These are phyloP conservation scores for Globisporangium ultimum DNA, from an alignment of 352 stramenopile genomes.

Conservation along the genomic window DNA sequence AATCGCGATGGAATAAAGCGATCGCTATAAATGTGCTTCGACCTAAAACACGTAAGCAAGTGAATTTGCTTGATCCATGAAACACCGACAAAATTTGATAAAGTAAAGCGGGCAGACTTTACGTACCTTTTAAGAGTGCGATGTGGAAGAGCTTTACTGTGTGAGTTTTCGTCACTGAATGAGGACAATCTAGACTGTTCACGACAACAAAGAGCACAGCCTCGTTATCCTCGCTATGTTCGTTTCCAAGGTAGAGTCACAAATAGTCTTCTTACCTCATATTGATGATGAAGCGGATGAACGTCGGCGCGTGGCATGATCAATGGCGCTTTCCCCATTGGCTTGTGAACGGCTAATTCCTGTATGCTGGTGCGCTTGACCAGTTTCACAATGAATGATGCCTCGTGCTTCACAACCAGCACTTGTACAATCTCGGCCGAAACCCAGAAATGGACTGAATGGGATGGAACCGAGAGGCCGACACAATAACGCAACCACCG, in stretches of 20 bases:
- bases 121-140: slow-evolving; percentile 47
- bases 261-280: slow-evolving; percentile 22
- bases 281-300: slow-evolving; percentile 44
- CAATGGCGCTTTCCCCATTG: slow-evolving; percentile 14
- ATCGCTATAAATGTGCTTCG: slow-evolving; percentile 86
- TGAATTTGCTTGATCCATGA: background rate
- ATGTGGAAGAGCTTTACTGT: slow-evolving; percentile 33
- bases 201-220: background rate
- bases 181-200: slow-evolving; percentile 29
- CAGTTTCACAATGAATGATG: background rate
- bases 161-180: slow-evolving; percentile 31
- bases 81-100: background rate
- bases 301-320: slow-evolving; percentile 3
- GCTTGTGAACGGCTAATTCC: background rate
- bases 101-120: background rate
- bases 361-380: background rate
- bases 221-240: background rate
- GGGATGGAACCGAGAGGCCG: background rate
- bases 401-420: background rate
- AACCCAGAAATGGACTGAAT: background rate
- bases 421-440: background rate
- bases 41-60: slow-evolving; percentile 22
- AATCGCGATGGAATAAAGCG: slow-evolving; percentile 81
- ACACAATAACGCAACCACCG: background rate
- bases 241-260: slow-evolving; percentile 5